Conservation (phyloP, 345 rosid genomes). For the Linum lewisii region DNA sequence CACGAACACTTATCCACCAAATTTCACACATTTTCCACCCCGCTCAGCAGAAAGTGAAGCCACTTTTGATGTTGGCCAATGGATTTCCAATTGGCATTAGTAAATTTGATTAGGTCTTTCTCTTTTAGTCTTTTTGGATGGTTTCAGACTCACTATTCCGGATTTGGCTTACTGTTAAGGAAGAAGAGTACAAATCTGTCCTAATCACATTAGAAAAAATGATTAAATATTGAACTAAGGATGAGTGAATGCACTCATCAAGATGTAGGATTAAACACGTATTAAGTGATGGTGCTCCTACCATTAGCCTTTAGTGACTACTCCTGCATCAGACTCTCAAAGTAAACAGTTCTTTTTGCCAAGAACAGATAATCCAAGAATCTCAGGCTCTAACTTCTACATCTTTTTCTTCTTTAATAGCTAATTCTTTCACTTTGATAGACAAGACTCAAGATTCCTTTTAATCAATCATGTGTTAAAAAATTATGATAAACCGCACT, state of each 20-base stretch:
- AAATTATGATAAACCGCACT: slow-evolving; percentile 18
- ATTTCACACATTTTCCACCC: slow-evolving; percentile 16
- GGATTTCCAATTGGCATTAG: slow-evolving; percentile 29
- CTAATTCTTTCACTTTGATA: not conserved
- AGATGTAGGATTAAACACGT: slow-evolving; percentile 2
- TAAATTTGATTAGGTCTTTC: slow-evolving; percentile 14
- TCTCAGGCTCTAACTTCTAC: not conserved
- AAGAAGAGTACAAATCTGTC: slow-evolving; percentile 23
- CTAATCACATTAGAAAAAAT: slow-evolving; percentile 18
- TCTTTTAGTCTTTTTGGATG: slow-evolving; percentile 4
- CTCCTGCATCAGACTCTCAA: slow-evolving; percentile 1
- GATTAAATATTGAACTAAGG: slow-evolving; percentile 4
- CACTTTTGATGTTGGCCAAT: slow-evolving; percentile 31
- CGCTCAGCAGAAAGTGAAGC: slow-evolving; percentile 8
- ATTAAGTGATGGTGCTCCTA: slow-evolving; percentile 14
- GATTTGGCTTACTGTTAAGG: slow-evolving; percentile 16
- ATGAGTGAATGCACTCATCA: slow-evolving; percentile 1
- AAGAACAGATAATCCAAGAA: slow-evolving; percentile 4
- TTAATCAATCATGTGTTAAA: slow-evolving; percentile 10
- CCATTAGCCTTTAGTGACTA: slow-evolving; percentile 2
- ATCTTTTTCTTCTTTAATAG: not conserved
- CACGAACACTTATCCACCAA: not conserved
- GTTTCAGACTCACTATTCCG: slow-evolving; percentile 26
- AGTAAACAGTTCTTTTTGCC: slow-evolving; percentile 1
- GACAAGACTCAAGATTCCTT: slow-evolving; percentile 3